Evolutionary conservation across 2,329 filamentous ascomycete genomes (phyloP).

Genomic region (Sphaerulina populicola): DNA sequence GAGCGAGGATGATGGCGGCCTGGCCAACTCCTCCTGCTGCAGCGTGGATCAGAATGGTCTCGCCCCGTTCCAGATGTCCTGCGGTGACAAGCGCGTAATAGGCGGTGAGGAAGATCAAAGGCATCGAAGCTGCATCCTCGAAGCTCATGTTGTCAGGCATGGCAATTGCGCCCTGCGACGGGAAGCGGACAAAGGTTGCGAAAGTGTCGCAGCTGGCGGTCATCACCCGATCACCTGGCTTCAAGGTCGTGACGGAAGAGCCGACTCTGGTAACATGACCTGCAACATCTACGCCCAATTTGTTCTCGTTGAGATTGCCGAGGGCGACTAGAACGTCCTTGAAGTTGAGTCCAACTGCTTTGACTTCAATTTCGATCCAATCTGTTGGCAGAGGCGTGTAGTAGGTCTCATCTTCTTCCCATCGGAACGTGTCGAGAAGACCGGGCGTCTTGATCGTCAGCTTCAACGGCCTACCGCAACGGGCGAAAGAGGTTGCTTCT

Average conservation of each 20-base stretch:
- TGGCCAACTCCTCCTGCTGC: slow-evolving; percentile 30
- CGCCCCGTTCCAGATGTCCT: slow-evolving; percentile 27
- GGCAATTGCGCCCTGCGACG: slow-evolving; percentile 1
- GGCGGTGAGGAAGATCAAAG: slow-evolving; percentile 22
- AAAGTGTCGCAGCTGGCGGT: slow-evolving; percentile 10
- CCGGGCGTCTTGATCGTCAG: slow-evolving; percentile 16
- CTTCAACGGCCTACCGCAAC: slow-evolving; percentile 5
- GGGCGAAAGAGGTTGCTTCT: slow-evolving; percentile 1
- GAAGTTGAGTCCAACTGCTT: slow-evolving; percentile 24
- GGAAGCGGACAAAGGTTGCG: slow-evolving; percentile 12
- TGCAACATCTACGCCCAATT: slow-evolving; percentile 11
- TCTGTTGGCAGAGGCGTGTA: slow-evolving; percentile 13
- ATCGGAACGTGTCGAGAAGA: slow-evolving; percentile 24
- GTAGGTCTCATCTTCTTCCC: slow-evolving; percentile 16
- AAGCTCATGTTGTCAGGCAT: slow-evolving; percentile 20
- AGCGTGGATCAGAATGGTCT: slow-evolving; percentile 33
- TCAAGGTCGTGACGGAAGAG: slow-evolving; percentile 8
- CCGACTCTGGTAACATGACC: slow-evolving; percentile 14
- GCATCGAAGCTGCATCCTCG: slow-evolving; percentile 22
- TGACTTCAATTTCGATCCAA: slow-evolving; percentile 24
- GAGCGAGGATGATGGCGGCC: slow-evolving; percentile 26
- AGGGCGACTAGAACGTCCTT: slow-evolving; percentile 20
- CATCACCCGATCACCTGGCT: slow-evolving; percentile 17
- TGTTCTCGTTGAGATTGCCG: slow-evolving; percentile 14
- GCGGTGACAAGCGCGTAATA: slow-evolving; percentile 29